phyloP scores from a whole-genome alignment of 2,329 filamentous ascomycete species.

The Alternaria arborescens region DNA sequence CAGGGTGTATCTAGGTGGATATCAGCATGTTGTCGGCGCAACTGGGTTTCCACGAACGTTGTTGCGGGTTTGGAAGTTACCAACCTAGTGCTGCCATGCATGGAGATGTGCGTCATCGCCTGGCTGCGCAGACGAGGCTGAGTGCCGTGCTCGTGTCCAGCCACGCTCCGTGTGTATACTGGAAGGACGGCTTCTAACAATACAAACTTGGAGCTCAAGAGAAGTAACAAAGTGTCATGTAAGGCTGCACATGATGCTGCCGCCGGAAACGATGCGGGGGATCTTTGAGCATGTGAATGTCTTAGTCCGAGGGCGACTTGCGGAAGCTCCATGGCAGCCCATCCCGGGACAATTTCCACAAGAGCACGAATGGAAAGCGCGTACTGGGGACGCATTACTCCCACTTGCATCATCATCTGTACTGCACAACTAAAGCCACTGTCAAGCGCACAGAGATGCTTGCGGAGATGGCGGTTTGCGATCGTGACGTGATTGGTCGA shows the following conservation, averaged over 20 bases:
- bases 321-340: conserved; percentile 12
- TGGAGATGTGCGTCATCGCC: conserved; percentile 49
- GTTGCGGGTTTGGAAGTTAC: conserved; percentile 30
- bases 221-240: conserved; percentile 7
- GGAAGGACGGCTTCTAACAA: not conserved
- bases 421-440: not conserved
- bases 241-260: conserved; percentile 26
- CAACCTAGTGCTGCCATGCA: conserved; percentile 56
- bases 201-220: not conserved
- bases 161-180: conserved; percentile 17
- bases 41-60: conserved; percentile 11
- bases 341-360: not conserved
- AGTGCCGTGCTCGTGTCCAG: conserved; percentile 26
- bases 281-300: conserved; percentile 40
- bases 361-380: not conserved
- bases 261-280: conserved; percentile 26
- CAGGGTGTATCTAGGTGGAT: conserved; percentile 50
- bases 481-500: conserved; percentile 44
- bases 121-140: conserved; percentile 34
- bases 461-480: conserved; percentile 32
- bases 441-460: conserved; percentile 3
- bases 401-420: not conserved
- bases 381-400: not conserved
- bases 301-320: conserved; percentile 28
- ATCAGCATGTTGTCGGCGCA: conserved; percentile 39